Evolutionary conservation across 768 basidiomycete genomes (phyloP).

Genomic region (Pisolithus marmoratus): DNA sequence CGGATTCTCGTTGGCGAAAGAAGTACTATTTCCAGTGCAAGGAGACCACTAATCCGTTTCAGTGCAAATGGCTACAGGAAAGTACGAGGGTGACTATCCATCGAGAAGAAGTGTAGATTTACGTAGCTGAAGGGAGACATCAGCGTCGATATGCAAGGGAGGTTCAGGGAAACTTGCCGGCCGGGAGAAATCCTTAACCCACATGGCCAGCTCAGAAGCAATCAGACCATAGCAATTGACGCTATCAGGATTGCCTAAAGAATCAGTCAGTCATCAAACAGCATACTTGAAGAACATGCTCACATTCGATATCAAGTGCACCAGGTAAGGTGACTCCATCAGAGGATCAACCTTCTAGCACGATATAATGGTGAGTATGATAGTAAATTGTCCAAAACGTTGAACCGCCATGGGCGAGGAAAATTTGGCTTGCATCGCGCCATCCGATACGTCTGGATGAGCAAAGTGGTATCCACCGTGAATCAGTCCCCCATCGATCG

Average conservation of each 20-base stretch:
- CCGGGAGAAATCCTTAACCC: slow-evolving; percentile 56
- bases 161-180: slow-evolving; percentile 29
- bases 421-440: slow-evolving; percentile 56
- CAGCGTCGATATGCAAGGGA: not conserved
- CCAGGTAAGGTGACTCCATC: slow-evolving; percentile 62
- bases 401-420: slow-evolving; percentile 48
- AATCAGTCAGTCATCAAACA: not conserved
- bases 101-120: slow-evolving; percentile 1
- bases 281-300: slow-evolving; percentile 9
- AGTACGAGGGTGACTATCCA: not conserved
- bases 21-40: slow-evolving; percentile 55
- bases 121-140: slow-evolving; percentile 32
- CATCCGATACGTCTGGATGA: slow-evolving; percentile 45
- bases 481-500: slow-evolving; percentile 50
- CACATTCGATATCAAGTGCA: slow-evolving; percentile 59
- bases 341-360: slow-evolving; percentile 44
- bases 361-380: not conserved
- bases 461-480: slow-evolving; percentile 61
- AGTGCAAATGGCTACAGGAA: slow-evolving; percentile 48
- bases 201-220: slow-evolving; percentile 51
- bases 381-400: not conserved
- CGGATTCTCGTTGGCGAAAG: slow-evolving; percentile 46
- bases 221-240: slow-evolving; percentile 51
- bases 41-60: slow-evolving; percentile 64
- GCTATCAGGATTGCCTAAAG: slow-evolving; percentile 46